phyloP scores from a whole-genome alignment of 73 alveolate genomes.

The Paramecium bursaria region DNA sequence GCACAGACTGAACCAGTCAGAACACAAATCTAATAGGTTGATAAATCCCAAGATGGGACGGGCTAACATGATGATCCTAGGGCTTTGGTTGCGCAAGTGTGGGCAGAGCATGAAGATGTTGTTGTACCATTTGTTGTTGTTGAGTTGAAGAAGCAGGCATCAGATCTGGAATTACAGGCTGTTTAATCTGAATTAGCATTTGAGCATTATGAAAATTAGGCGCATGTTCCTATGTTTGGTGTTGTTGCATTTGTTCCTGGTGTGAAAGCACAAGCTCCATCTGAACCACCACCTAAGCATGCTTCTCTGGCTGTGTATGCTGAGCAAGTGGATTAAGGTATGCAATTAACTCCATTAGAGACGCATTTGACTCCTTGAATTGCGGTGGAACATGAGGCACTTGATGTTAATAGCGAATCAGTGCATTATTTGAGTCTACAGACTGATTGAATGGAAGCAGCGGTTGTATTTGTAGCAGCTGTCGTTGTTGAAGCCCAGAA shows the following conservation, averaged over 20 bases:
- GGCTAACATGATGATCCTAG: slow-evolving; percentile 15
- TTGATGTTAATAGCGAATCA: neutral
- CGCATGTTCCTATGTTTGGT: slow-evolving; percentile 30
- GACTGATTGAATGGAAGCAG: too few species aligned
- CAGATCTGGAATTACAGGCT: neutral
- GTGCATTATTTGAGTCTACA: slow-evolving; percentile 8
- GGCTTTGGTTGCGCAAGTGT: slow-evolving; percentile 31
- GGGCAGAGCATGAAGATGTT: neutral
- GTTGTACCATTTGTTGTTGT: slow-evolving; percentile 35
- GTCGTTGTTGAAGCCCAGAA: slow-evolving; percentile 8
- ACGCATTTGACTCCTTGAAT: neutral
- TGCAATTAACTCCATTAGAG: slow-evolving; percentile 47
- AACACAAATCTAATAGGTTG: too few species aligned
- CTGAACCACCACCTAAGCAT: slow-evolving; percentile 45
- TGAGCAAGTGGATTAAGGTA: slow-evolving; percentile 22
- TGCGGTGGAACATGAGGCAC: slow-evolving; percentile 4
- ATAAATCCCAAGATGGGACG: too few species aligned
- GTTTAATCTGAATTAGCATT: slow-evolving; percentile 32
- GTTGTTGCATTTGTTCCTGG: slow-evolving; percentile 22
- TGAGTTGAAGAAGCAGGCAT: slow-evolving; percentile 21
- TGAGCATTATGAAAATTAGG: slow-evolving; percentile 4
- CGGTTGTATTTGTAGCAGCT: too few species aligned
- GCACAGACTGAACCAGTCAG: too few species aligned
- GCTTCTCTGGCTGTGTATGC: slow-evolving; percentile 27
- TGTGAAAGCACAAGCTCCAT: slow-evolving; percentile 57